Evolutionary conservation across 345 rosid species (phyloP), one percentile per base, ranked within the genome.

Genomic region (Trapa bicornis): DNA sequence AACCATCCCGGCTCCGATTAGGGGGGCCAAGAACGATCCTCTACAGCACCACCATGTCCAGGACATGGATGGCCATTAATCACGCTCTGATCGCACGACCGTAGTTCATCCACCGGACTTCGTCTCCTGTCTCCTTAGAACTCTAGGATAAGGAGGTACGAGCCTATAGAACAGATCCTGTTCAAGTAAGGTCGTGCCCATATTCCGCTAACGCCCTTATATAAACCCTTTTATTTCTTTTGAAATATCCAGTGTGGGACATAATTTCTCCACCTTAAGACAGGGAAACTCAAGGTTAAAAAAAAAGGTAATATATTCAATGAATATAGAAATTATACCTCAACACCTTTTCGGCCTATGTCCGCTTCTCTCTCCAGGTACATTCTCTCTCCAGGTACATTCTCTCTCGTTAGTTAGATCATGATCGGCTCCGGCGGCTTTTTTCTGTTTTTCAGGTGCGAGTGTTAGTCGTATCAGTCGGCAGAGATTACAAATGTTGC

Each of bases 341-440:
- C 73, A 92, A 87, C 73, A 81, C 80, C 75, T 85, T 92, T 71
- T 77, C 87, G 47, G 76, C 87, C 15, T 87, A 87, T 35, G 71
- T 81, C 70, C 92, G 86, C 71, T 22, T 22, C 29, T 22, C 29
- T 22, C 29, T 22, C 29, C 29, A 52, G 29, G 60, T n/a, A n/a
- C n/a, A n/a, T 82, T 89, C 83, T 85, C 87, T 9, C 95, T 85
- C 47, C 89, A 83, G 86, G 98, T 92, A 47, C 7, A 3, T 1
- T 1, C 12, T 45, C 12, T 33, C 0, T 42, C 10, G 0, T 13
- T 10, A 15, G 47, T 39, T 45, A 16, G 62, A 2, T 57, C 29
- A 22, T 22, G 29, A 22, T 17, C 15, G 36, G 2, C n/a, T 16
- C 1, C n/a, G 36, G 47, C 13, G 22, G 0, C 38, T 17, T 9